phyloP scores from a whole-genome alignment of 1,284 basidiomycete genomes.

The Thecaphora thlaspeos region DNA sequence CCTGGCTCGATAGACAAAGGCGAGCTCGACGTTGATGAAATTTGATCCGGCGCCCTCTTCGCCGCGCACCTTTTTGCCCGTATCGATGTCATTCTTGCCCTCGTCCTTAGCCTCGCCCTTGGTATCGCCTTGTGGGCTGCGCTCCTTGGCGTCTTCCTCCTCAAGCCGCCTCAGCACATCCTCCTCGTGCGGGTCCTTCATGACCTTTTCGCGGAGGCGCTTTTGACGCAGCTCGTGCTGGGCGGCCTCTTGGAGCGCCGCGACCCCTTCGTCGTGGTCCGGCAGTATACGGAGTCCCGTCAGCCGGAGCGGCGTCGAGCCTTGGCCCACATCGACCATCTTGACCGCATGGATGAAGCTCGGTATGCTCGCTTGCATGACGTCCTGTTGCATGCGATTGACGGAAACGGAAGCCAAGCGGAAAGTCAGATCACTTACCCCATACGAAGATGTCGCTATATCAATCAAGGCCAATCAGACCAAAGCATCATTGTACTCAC shows the following conservation, averaged over 20 bases:
- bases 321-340: conserved; percentile 36
- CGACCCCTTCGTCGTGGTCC: conserved; percentile 7
- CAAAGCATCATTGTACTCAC: too few species aligned
- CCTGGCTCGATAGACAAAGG: conserved; percentile 31
- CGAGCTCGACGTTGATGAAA: conserved; percentile 40
- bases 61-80: background rate
- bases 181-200: too few species aligned
- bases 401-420: too few species aligned
- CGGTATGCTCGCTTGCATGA: conserved; percentile 41
- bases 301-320: conserved; percentile 31
- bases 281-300: conserved; percentile 31
- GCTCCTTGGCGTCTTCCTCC: background rate
- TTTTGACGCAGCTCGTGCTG: too few species aligned
- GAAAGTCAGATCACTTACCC: too few species aligned
- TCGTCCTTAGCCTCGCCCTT: background rate
- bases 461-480: too few species aligned
- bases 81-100: background rate
- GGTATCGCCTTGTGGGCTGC: background rate
- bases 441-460: too few species aligned
- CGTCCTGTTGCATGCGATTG: too few species aligned
- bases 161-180: too few species aligned
- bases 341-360: conserved; percentile 41
- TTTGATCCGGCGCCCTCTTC: conserved; percentile 13
- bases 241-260: background rate
- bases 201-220: too few species aligned